These are phyloP conservation scores for Nothophoma quercina DNA, from an alignment of 2,329 filamentous ascomycete genomes.

Conservation along the genomic window DNA sequence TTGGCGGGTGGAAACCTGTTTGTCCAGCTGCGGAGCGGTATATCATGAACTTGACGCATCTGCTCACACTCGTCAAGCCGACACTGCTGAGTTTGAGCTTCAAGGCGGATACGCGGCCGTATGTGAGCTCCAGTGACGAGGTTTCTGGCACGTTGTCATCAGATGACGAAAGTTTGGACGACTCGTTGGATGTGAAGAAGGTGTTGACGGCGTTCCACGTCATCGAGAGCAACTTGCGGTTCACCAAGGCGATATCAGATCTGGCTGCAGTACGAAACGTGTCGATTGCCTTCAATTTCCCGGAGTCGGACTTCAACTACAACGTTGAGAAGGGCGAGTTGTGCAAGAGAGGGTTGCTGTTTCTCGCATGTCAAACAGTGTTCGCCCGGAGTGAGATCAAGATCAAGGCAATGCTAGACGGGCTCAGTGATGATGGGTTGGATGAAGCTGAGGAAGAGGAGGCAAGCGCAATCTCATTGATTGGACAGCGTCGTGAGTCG, in stretches of 20 bases:
- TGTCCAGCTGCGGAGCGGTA: conserved; percentile 32
- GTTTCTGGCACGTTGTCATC: neutral
- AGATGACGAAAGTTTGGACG: conserved; percentile 4
- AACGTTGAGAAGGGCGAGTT: conserved; percentile 22
- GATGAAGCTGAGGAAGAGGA: conserved; percentile 13
- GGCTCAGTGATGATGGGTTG: conserved; percentile 21
- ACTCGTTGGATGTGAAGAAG: conserved; percentile 25
- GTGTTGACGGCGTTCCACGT: conserved; percentile 35
- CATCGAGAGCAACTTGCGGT: conserved; percentile 28
- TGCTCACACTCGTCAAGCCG: conserved; percentile 21
- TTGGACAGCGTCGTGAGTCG: conserved; percentile 1
- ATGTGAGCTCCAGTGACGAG: conserved; percentile 12
- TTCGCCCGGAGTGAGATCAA: conserved; percentile 38
- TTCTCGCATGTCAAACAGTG: conserved; percentile 40
- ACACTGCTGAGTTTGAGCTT: conserved; percentile 22
- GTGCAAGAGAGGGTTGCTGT: conserved; percentile 27
- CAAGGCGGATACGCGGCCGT: conserved; percentile 24
- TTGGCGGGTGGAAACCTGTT: conserved; percentile 23
- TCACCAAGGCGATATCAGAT: conserved; percentile 25
- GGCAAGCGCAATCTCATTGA: neutral
- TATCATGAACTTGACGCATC: conserved; percentile 25
- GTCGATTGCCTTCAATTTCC: conserved; percentile 37
- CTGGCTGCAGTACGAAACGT: conserved; percentile 19
- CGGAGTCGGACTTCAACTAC: conserved; percentile 38
- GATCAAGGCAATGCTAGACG: conserved; percentile 30